Percentiles rank a stretch among this genome's conserved stretches.
phyloP scores from a whole-genome alignment of 768 basidiomycete species.

The Hirschioporus abietinus region DNA sequence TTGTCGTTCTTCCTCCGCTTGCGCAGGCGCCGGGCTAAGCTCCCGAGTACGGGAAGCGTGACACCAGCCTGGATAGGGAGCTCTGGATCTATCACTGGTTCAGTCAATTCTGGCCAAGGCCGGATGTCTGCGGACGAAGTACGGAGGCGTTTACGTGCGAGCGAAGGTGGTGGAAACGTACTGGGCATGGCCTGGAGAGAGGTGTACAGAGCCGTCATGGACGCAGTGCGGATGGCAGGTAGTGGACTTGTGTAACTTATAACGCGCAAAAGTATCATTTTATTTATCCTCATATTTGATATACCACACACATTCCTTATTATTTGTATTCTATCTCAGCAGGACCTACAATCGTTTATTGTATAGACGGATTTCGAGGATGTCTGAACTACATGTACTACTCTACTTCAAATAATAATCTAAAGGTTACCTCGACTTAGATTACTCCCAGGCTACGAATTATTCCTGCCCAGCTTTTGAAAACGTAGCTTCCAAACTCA shows the following conservation, averaged over 20 bases:
- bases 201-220: slow-evolving; percentile 45
- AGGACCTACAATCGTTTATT: not conserved
- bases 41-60: slow-evolving; percentile 13
- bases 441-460: slow-evolving; percentile 60
- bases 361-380: not conserved
- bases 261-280: not conserved
- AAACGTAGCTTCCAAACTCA: slow-evolving; percentile 54
- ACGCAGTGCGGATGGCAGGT: slow-evolving; percentile 73
- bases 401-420: not conserved
- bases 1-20: slow-evolving; percentile 47
- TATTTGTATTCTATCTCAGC: not conserved
- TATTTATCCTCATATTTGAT: not conserved
- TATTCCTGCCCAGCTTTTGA: slow-evolving; percentile 69
- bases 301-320: not conserved
- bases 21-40: slow-evolving; percentile 33
- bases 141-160: slow-evolving; percentile 44
- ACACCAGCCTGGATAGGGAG: slow-evolving; percentile 3
- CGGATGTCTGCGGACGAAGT: slow-evolving; percentile 50
- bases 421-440: slow-evolving; percentile 14
- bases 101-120: slow-evolving; percentile 3
- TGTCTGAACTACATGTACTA: not conserved
- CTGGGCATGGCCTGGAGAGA: slow-evolving; percentile 45
- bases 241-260: slow-evolving; percentile 57
- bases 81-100: not conserved
- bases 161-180: slow-evolving; percentile 30